phyloP scores from a whole-genome alignment of 2,329 filamentous ascomycete genomes.

The Verticillium nubilum region DNA sequence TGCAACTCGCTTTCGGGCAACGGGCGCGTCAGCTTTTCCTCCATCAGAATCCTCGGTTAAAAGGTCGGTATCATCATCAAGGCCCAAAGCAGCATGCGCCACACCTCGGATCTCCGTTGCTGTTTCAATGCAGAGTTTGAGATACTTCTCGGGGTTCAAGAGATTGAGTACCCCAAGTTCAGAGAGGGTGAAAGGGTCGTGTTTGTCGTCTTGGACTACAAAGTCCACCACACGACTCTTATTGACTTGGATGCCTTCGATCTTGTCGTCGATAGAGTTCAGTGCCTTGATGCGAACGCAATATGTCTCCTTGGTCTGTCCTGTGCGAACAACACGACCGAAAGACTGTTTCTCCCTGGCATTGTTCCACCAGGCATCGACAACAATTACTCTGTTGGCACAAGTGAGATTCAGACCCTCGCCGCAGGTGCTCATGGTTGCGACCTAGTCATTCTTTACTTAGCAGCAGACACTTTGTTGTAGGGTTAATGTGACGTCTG shows the following conservation, averaged over 20 bases:
- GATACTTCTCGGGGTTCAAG: background rate
- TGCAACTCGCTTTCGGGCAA: too few relatives aligned
- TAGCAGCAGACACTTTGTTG: too few relatives aligned
- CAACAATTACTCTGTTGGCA: slow-evolving; percentile 47
- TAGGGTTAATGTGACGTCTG: too few relatives aligned
- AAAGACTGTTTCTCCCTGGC: slow-evolving; percentile 57
- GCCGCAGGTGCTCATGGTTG: slow-evolving; percentile 26
- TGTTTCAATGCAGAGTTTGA: background rate
- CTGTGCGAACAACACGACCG: slow-evolving; percentile 57
- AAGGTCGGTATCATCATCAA: too few relatives aligned
- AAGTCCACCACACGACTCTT: slow-evolving; percentile 44
- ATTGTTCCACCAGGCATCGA: slow-evolving; percentile 59
- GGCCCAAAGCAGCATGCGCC: too few relatives aligned
- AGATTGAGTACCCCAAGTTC: slow-evolving; percentile 1
- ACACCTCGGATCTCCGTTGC: background rate
- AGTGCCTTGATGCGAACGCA: slow-evolving; percentile 52
- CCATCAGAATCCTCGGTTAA: too few relatives aligned
- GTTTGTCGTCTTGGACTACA: slow-evolving; percentile 22
- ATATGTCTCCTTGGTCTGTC: slow-evolving; percentile 55
- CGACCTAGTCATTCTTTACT: slow-evolving; percentile 19
- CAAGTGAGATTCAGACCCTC: slow-evolving; percentile 33
- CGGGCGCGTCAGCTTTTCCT: too few relatives aligned
- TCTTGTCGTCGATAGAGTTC: slow-evolving; percentile 51
- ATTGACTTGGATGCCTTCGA: slow-evolving; percentile 47
- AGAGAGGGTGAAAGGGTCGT: slow-evolving; percentile 1